These are phyloP conservation scores for Akanthomyces lecanii DNA, from an alignment of 2,329 filamentous ascomycete species.

Conservation along the genomic window DNA sequence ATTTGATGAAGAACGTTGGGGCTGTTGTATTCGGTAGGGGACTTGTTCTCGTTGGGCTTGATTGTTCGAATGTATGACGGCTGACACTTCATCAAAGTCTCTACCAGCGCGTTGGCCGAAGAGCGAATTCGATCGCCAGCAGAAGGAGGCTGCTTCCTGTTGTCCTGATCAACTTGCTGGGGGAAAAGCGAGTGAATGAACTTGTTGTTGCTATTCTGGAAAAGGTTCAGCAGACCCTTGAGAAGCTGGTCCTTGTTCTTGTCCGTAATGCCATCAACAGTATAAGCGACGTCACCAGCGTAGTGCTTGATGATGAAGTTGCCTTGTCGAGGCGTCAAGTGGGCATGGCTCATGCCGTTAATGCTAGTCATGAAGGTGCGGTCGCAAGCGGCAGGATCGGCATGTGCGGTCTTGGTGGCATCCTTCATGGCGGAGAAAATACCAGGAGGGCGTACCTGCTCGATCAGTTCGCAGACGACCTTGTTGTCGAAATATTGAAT, in stretches of 20 bases:
- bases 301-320: slow-evolving; percentile 99
- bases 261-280: slow-evolving; percentile 94
- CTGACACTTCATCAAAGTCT: slow-evolving; percentile 94
- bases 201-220: slow-evolving; percentile 74
- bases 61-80: slow-evolving; percentile 98
- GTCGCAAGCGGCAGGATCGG: slow-evolving; percentile 89
- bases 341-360: slow-evolving; percentile 85
- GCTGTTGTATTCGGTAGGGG: slow-evolving; percentile 84
- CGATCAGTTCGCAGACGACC: slow-evolving; percentile 94
- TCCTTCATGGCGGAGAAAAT: slow-evolving; percentile 96
- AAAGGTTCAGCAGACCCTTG: slow-evolving; percentile 86
- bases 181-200: slow-evolving; percentile 91
- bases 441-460: slow-evolving; percentile 83
- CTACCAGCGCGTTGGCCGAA: slow-evolving; percentile 90
- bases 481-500: slow-evolving; percentile 99
- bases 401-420: slow-evolving; percentile 96
- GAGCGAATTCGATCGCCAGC: slow-evolving; percentile 94
- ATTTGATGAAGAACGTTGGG: slow-evolving; percentile 95
- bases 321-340: slow-evolving; percentile 87
- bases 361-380: slow-evolving; percentile 92
- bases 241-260: slow-evolving; percentile 98
- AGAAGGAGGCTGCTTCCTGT: slow-evolving; percentile 87
- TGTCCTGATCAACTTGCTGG: slow-evolving; percentile 89
- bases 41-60: slow-evolving; percentile 99
- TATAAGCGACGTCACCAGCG: slow-evolving; percentile 92